phyloP scores from a whole-genome alignment of 2,329 filamentous ascomycete species.

The Pseudocercospora fuligena region DNA sequence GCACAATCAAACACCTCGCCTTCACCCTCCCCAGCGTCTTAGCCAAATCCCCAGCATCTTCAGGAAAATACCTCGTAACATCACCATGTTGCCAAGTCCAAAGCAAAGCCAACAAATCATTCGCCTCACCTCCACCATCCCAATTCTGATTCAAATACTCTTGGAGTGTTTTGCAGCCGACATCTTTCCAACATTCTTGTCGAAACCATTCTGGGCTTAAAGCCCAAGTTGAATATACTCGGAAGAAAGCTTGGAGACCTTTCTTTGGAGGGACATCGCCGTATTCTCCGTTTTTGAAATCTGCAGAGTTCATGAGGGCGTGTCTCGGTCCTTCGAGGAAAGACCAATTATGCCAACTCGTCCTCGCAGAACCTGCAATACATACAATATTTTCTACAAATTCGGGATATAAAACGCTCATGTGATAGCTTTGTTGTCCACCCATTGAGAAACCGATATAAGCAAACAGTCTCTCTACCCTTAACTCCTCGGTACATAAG shows the following conservation, averaged over 20 bases:
- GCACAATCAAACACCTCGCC: slow-evolving; percentile 47
- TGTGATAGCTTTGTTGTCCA: slow-evolving; percentile 60
- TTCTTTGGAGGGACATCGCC: slow-evolving; percentile 32
- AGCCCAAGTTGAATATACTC: slow-evolving; percentile 48
- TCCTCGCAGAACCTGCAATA: slow-evolving; percentile 43
- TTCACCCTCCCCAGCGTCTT: slow-evolving; percentile 44
- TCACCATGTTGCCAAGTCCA: slow-evolving; percentile 52
- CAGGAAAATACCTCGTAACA: slow-evolving; percentile 39
- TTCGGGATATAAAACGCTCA: slow-evolving; percentile 55
- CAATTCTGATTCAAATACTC: slow-evolving; percentile 42
- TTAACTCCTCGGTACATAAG: slow-evolving; percentile 48
- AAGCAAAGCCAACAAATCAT: slow-evolving; percentile 46
- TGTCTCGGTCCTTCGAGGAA: slow-evolving; percentile 61
- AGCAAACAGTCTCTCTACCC: slow-evolving; percentile 50
- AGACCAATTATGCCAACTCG: slow-evolving; percentile 58
- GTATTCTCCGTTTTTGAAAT: slow-evolving; percentile 47
- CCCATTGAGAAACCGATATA: slow-evolving; percentile 64
- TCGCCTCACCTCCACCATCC: slow-evolving; percentile 32
- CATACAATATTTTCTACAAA: not conserved
- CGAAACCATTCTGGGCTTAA: slow-evolving; percentile 49
- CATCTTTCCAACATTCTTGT: slow-evolving; percentile 42
- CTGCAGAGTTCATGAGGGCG: slow-evolving; percentile 51
- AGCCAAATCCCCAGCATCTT: slow-evolving; percentile 39
- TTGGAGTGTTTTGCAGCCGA: slow-evolving; percentile 41
- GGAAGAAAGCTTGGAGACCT: slow-evolving; percentile 44